Percentiles rank a stretch among this genome's conserved stretches.
phyloP scores from a whole-genome alignment of 2,329 filamentous ascomycete genomes.

The Trichoderma sp. region DNA sequence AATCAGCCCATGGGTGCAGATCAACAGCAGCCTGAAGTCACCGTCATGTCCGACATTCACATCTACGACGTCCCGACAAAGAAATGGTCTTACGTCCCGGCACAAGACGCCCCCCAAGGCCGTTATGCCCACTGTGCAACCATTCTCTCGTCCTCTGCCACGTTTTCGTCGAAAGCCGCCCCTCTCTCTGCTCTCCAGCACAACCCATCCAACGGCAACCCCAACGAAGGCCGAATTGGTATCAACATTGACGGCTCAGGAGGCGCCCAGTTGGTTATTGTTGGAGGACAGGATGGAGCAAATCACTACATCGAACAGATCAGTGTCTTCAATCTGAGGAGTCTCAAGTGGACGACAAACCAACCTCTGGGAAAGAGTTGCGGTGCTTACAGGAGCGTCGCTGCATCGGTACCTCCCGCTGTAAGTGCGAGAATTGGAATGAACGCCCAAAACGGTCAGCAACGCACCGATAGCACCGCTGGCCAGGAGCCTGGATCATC shows the following conservation, averaged over 20 bases:
- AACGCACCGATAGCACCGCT: slow-evolving; percentile 48
- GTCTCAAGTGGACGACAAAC: slow-evolving; percentile 92
- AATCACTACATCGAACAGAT: slow-evolving; percentile 99
- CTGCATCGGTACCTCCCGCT: slow-evolving; percentile 74
- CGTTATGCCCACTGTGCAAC: slow-evolving; percentile 96
- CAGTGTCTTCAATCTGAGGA: slow-evolving; percentile 94
- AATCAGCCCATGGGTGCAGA: slow-evolving; percentile 49
- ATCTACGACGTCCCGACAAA: slow-evolving; percentile 84
- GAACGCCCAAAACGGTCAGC: slow-evolving; percentile 39
- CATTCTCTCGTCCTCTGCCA: slow-evolving; percentile 82
- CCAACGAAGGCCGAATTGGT: slow-evolving; percentile 85
- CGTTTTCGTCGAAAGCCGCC: slow-evolving; percentile 81
- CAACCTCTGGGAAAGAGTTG: slow-evolving; percentile 87
- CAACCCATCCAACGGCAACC: slow-evolving; percentile 78
- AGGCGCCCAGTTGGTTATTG: slow-evolving; percentile 95
- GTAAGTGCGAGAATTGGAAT: slow-evolving; percentile 68
- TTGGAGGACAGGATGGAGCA: slow-evolving; percentile 93
- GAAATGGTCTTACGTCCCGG: slow-evolving; percentile 82
- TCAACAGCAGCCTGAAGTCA: slow-evolving; percentile 75
- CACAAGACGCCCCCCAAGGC: slow-evolving; percentile 82
- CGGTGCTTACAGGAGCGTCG: slow-evolving; percentile 93
- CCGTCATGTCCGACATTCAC: slow-evolving; percentile 97
- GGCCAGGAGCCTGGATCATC: slow-evolving; percentile 62
- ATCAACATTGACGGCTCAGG: slow-evolving; percentile 87
- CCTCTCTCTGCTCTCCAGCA: slow-evolving; percentile 86